A percentile compares a stretch with the other conserved stretches of the same genome.
Evolutionary conservation across 345 rosid species (phyloP).

Genomic region (Brassica incana): DNA sequence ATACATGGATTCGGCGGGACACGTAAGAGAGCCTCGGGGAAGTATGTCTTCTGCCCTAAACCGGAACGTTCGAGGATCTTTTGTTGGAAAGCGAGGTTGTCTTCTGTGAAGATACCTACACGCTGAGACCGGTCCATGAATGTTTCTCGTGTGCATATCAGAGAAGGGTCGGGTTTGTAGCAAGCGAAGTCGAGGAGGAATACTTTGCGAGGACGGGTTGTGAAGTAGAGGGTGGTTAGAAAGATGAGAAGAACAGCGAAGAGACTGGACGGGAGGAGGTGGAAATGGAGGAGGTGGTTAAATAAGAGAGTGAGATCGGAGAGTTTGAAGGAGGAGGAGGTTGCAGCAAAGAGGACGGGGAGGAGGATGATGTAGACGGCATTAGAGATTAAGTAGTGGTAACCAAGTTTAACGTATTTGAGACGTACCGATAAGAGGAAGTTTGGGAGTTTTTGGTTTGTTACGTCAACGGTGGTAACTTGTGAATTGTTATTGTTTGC

Average conservation of each 20-base stretch:
- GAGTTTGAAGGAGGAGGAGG: slow-evolving; percentile 40
- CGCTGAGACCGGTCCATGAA: slow-evolving; percentile 57
- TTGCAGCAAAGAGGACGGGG: slow-evolving; percentile 44
- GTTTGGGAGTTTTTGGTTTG: slow-evolving; percentile 52
- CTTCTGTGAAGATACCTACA: slow-evolving; percentile 53
- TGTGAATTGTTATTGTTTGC: neutral
- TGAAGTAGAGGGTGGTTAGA: slow-evolving; percentile 64
- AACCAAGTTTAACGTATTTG: slow-evolving; percentile 80
- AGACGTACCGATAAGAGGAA: slow-evolving; percentile 62
- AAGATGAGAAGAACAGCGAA: slow-evolving; percentile 48
- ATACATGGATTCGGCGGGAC: slow-evolving; percentile 34
- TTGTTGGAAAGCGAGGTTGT: slow-evolving; percentile 71
- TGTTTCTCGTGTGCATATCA: slow-evolving; percentile 53
- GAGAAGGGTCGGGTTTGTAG: slow-evolving; percentile 63
- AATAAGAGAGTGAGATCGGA: neutral
- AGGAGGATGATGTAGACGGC: slow-evolving; percentile 60
- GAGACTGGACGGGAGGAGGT: slow-evolving; percentile 45
- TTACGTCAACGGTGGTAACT: slow-evolving; percentile 19
- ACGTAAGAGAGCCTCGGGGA: slow-evolving; percentile 45
- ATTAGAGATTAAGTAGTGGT: slow-evolving; percentile 71
- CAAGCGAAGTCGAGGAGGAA: slow-evolving; percentile 74
- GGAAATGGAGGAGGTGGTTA: slow-evolving; percentile 39
- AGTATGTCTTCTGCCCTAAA: slow-evolving; percentile 71
- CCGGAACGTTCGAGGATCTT: slow-evolving; percentile 85
- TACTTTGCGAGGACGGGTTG: slow-evolving; percentile 63